Percentiles rank a stretch among this genome's conserved stretches.
These are phyloP conservation scores for Ogataea trehaloabstinens DNA, from an alignment of 805 yeast genomes.

Conservation along the genomic window DNA sequence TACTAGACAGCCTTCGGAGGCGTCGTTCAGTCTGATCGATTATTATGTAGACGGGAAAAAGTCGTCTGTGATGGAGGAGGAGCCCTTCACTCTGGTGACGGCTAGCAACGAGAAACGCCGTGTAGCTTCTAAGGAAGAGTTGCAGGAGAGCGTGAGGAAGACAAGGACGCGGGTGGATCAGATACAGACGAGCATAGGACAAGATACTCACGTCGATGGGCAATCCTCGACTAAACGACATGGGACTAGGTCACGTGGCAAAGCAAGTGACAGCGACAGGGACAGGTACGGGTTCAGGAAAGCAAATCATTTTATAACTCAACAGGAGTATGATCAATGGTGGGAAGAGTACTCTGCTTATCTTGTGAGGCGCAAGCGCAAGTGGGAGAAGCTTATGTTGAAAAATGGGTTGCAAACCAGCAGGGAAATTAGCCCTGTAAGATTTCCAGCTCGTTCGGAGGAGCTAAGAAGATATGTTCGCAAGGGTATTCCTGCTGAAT, in stretches of 20 bases:
- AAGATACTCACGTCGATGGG: constrained; percentile 4
- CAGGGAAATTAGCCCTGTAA: constrained; percentile 48
- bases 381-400: constrained; percentile 71
- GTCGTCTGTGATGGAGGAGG: constrained; percentile 2
- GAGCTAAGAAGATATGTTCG: constrained; percentile 78
- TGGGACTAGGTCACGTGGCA: constrained; percentile 11
- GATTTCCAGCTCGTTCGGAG: constrained; percentile 78
- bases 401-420: constrained; percentile 59
- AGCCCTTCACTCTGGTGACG: constrained; percentile 14
- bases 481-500: constrained; percentile 93
- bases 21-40: constrained; percentile 11
- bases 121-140: neutral
- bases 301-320: constrained; percentile 49
- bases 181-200: constrained; percentile 22
- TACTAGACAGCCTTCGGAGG: constrained; percentile 2
- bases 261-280: constrained; percentile 32
- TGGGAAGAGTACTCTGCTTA: constrained; percentile 65
- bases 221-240: neutral
- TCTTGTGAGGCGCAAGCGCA: constrained; percentile 60
- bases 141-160: constrained; percentile 19
- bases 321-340: constrained; percentile 69
- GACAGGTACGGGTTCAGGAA: constrained; percentile 91
- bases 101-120: neutral
- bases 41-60: constrained; percentile 6
- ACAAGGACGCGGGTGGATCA: constrained; percentile 24